Base-by-base conservation (phyloP, 2,329 filamentous ascomycete species). In the Exophiala bonariae region DNA sequence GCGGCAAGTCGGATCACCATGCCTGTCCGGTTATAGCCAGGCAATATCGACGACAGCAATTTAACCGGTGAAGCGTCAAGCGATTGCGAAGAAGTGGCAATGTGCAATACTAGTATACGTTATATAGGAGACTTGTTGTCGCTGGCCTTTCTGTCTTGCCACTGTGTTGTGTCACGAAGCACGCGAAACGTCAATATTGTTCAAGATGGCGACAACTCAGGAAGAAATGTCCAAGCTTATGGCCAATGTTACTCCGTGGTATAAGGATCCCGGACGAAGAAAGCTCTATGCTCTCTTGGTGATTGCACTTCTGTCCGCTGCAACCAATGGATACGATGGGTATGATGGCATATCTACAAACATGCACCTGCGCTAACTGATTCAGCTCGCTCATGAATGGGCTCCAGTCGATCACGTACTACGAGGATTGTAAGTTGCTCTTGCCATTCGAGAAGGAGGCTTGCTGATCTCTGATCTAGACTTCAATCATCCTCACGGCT, bases 231-330 rank as follows among this genome's bases (percentile, higher is more conserved):
- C 42, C 8, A 45, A 39, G 34, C 34, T 45, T 10, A 45, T 45
- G 42, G 42, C 33, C 22, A 45, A 45, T 16, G 42, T 45, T 22
- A 45, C 33, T 5, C 42, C 42, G 19, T 82, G 80, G 79, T 75
- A 68, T 50, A 70, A 66, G 57, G 76, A 82, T 50, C 77, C 78
- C 23, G 75, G 80, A 59, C 66, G 82, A 41, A 69, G 79, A 41
- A 76, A 72, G 59, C 71, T 83, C 10, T 82, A 82, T 59, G 69
- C 69, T 36, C 71, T 74, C 59, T 70, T 69, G 50, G 62, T 72
- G 16, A 73, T 82, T 47, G 68, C 83, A 46, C 77, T 79, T 63
- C 67, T 82, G 47, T 79, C 77, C 8, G 82, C 79, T 19, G 79
- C 79, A 14, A 48, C 48, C 8, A 51, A 37, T 38, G 48, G 48